phyloP scores from a whole-genome alignment of 306 rosid genomes.

The Cicer yamashitae region DNA sequence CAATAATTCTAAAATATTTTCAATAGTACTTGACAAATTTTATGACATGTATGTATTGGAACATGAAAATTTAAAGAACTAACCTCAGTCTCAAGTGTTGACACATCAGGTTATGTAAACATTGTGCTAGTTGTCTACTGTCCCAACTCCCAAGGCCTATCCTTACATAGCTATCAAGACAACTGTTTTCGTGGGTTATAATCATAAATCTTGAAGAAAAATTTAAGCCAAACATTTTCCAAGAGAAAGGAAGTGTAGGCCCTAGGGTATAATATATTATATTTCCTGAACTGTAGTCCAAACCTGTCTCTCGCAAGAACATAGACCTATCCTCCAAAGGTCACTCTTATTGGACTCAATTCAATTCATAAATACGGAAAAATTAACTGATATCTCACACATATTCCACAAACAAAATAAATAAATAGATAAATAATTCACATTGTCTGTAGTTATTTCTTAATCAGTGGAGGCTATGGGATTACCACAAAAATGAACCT shows the following conservation, averaged over 20 bases:
- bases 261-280: background rate
- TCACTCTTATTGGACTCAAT: background rate
- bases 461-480: background rate
- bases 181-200: background rate
- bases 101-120: background rate
- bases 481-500: background rate
- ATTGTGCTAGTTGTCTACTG: background rate
- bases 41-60: background rate
- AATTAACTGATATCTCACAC: background rate
- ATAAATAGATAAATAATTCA: background rate
- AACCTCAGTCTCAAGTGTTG: background rate
- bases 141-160: background rate
- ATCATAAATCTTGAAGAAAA: background rate
- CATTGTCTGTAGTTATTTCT: conserved; percentile 2
- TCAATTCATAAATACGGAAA: background rate
- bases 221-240: background rate
- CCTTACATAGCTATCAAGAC: conserved; percentile 2
- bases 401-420: background rate
- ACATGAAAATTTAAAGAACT: background rate
- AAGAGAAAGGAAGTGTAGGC: conserved; percentile 8
- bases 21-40: background rate
- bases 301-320: background rate
- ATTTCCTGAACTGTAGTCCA: conserved; percentile 16
- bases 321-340: background rate
- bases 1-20: background rate